Evolutionary conservation across 1,284 basidiomycete genomes (phyloP).

Genomic region (Filobasidium uniguttulatum): DNA sequence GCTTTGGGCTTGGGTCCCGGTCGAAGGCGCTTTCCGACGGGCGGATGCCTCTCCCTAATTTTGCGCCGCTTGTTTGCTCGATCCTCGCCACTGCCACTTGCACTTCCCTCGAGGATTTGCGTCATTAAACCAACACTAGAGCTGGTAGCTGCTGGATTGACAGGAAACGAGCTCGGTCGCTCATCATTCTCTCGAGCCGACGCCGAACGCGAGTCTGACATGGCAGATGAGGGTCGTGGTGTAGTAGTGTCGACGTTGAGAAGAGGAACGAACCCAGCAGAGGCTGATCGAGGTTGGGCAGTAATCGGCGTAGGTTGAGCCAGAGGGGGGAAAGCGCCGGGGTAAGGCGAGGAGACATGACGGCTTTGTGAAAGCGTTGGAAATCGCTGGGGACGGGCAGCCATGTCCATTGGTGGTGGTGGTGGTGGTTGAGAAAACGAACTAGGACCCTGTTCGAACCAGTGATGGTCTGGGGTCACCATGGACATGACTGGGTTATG

Average conservation of each 20-base stretch:
- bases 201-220: not conserved
- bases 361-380: not conserved
- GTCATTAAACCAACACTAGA: not conserved
- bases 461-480: too few relatives aligned
- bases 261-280: conserved; percentile 9
- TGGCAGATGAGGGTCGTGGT: not conserved
- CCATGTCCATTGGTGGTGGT: not conserved
- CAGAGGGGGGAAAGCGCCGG: not conserved
- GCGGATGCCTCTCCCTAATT: conserved; percentile 20
- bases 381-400: not conserved
- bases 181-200: not conserved
- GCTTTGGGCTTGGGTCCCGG: conserved; percentile 27
- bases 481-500: too few relatives aligned
- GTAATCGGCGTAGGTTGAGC: not conserved
- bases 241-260: not conserved
- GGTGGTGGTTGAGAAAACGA: too few relatives aligned
- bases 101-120: not conserved
- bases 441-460: too few relatives aligned
- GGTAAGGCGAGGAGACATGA: conserved; percentile 1
- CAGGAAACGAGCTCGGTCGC: too few relatives aligned
- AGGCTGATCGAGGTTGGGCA: conserved; percentile 2
- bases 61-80: conserved; percentile 12
- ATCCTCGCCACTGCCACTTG: too few relatives aligned
- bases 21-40: conserved; percentile 22
- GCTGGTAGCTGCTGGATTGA: not conserved